phyloP scores from a whole-genome alignment of 176 grass and related monocot species.

The Typha latifolia region DNA sequence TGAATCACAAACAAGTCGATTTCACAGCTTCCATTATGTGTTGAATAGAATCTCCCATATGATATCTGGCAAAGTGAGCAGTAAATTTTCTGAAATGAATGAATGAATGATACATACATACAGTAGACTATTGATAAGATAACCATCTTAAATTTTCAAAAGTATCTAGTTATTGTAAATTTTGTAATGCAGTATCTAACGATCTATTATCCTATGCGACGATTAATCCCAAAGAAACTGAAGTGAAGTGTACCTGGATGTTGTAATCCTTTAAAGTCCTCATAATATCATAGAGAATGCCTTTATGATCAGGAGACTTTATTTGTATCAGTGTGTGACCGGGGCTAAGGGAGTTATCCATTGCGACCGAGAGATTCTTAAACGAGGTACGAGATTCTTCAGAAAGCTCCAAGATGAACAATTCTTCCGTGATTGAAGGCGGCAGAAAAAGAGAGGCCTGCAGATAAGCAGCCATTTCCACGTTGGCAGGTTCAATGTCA shows the following conservation, averaged over 20 bases:
- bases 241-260: slow-evolving; percentile 11
- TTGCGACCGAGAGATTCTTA: slow-evolving; percentile 1
- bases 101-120: no score
- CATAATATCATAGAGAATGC: slow-evolving; percentile 17
- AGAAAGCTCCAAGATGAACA: neutral
- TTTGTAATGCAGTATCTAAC: no score
- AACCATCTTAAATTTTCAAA: no score
- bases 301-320: slow-evolving; percentile 8
- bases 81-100: no score
- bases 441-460: slow-evolving; percentile 10
- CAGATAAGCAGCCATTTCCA: neutral
- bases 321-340: slow-evolving; percentile 20
- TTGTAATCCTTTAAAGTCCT: slow-evolving; percentile 20
- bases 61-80: neutral
- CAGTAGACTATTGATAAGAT: no score
- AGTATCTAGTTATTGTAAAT: no score
- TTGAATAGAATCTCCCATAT: slow-evolving; percentile 8
- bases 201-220: no score
- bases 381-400: neutral
- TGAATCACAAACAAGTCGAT: slow-evolving; percentile 19
- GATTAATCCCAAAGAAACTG: no score
- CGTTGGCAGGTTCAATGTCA: neutral
- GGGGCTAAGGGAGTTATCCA: slow-evolving; percentile 13
- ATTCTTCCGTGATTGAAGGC: slow-evolving; percentile 9
- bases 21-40: slow-evolving; percentile 8